These are phyloP conservation scores for Hermanozyma aechmeae DNA, from an alignment of 805 yeast species.

Conservation along the genomic window DNA sequence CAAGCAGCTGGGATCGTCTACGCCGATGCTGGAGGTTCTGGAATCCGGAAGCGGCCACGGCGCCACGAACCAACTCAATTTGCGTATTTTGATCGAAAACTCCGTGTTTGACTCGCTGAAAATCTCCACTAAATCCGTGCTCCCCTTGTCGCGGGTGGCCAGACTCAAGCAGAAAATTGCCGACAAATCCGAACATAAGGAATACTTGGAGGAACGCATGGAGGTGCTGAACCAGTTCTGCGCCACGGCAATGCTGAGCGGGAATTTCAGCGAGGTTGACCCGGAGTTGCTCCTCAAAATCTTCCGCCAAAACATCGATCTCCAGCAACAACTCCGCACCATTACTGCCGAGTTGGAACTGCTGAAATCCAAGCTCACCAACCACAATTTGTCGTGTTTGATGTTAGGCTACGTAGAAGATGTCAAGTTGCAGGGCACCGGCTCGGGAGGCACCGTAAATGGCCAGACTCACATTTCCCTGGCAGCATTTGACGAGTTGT, in stretches of 20 bases:
- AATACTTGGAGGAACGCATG: conserved; percentile 21
- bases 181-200: conserved; percentile 20
- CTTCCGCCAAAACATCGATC: conserved; percentile 20
- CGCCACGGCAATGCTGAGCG: conserved; percentile 13
- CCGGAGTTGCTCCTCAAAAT: conserved; percentile 18
- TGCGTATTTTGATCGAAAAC: conserved; percentile 36
- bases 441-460: conserved; percentile 1
- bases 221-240: conserved; percentile 26
- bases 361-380: conserved; percentile 18
- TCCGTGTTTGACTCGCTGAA: conserved; percentile 31
- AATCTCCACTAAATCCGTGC: conserved; percentile 22
- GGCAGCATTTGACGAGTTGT: conserved; percentile 31
- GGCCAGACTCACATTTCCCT: conserved; percentile 1
- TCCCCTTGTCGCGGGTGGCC: conserved; percentile 20
- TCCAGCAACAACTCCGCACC: conserved; percentile 20
- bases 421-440: conserved; percentile 14
- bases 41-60: conserved; percentile 4
- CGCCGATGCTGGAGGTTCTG: conserved; percentile 11
- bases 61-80: conserved; percentile 25
- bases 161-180: conserved; percentile 18
- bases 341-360: conserved; percentile 19
- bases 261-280: conserved; percentile 16
- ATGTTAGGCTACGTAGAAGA: conserved; percentile 41
- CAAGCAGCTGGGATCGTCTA: conserved; percentile 6
- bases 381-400: conserved; percentile 36